A percentile compares a stretch with the other conserved stretches of the same genome.
Evolutionary conservation across 208 protist genomes (phyloP).

Genomic region (Porcisia deanei): DNA sequence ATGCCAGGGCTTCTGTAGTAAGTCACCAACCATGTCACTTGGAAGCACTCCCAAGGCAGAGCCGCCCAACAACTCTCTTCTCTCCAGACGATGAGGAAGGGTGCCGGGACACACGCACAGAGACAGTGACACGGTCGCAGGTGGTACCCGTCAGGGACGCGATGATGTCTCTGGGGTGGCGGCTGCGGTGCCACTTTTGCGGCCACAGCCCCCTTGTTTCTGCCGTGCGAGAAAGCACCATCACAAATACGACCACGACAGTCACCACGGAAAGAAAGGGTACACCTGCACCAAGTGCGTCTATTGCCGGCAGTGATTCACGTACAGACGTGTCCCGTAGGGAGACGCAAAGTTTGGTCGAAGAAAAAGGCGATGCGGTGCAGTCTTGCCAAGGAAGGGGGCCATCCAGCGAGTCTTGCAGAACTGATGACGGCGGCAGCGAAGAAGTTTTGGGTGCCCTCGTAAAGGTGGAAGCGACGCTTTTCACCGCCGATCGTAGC

Average conservation of each 20-base stretch:
- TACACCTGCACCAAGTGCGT: too few species aligned
- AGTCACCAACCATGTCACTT: not conserved
- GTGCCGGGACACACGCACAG: not conserved
- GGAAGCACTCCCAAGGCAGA: not conserved
- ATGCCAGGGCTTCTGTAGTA: not conserved
- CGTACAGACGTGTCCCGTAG: not conserved
- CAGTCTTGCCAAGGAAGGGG: too few species aligned
- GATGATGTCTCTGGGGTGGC: constrained; percentile 12
- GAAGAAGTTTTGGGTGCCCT: constrained; percentile 2
- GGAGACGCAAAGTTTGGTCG: too few species aligned
- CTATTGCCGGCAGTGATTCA: not conserved
- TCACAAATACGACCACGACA: constrained; percentile 16
- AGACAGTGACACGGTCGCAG: constrained; percentile 9
- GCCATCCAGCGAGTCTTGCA: not conserved
- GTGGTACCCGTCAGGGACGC: constrained; percentile 3
- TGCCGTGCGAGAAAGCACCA: constrained; percentile 12
- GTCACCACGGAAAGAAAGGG: not conserved
- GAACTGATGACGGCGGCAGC: not conserved
- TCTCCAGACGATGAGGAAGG: not conserved
- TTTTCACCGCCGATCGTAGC: not conserved
- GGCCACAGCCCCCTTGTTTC: constrained; percentile 4
- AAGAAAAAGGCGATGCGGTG: not conserved
- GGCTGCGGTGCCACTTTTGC: constrained; percentile 22
- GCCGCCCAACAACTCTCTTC: not conserved
- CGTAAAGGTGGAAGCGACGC: not conserved